These are phyloP conservation scores for Trichosporon coremiiforme DNA, from an alignment of 1,284 basidiomycete species.

Conservation along the genomic window DNA sequence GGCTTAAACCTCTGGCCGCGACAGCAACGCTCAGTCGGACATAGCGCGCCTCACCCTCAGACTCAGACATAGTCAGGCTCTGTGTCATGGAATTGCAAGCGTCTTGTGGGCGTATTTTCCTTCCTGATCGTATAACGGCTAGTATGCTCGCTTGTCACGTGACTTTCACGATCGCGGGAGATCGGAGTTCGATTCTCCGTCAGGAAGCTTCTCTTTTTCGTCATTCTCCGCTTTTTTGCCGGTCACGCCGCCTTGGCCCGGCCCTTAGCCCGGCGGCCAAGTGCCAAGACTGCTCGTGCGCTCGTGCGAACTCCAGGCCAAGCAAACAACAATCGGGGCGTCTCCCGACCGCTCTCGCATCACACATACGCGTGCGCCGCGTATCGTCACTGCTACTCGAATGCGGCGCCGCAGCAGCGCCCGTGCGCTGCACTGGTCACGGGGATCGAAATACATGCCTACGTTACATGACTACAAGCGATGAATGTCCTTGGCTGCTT, in stretches of 20 bases:
- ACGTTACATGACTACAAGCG: constrained; percentile 2
- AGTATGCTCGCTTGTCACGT: constrained; percentile 18
- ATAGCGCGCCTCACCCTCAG: no score
- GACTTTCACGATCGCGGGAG: not conserved
- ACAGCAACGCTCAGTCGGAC: no score
- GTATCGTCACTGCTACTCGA: not conserved
- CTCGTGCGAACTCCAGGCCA: not conserved
- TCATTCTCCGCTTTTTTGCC: not conserved
- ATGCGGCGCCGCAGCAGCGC: no score
- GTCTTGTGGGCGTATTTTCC: no score
- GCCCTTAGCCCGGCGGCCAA: not conserved
- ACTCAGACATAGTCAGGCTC: no score
- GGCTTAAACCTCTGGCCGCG: not conserved
- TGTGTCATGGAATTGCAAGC: no score
- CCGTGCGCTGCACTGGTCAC: not conserved
- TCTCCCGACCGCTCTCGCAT: not conserved
- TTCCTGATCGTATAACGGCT: constrained; percentile 19
- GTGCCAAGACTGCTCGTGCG: not conserved
- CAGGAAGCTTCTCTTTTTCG: constrained; percentile 3
- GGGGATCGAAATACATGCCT: constrained; percentile 3
- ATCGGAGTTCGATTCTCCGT: constrained; percentile 19
- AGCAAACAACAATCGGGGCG: not conserved
- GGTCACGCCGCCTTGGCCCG: not conserved
- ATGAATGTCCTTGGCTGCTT: constrained; percentile 6
- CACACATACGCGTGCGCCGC: no score